Evolutionary conservation across 257 asterid species (phyloP).

Genomic region (Solanum sejunctum): DNA sequence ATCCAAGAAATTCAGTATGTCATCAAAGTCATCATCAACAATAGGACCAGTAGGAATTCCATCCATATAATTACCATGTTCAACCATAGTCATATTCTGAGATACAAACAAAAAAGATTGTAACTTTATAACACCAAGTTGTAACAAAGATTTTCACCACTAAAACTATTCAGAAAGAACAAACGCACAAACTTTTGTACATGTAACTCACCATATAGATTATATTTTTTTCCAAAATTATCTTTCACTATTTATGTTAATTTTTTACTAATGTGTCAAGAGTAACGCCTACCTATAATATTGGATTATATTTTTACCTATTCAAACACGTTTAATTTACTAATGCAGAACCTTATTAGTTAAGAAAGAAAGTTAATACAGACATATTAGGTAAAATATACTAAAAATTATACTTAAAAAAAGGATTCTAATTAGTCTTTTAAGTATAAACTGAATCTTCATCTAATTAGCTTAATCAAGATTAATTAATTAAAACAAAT

Average conservation of each 20-base stretch:
- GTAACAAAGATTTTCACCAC: not conserved
- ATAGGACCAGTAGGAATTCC: constrained; percentile 19
- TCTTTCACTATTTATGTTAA: not conserved
- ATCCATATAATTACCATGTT: constrained; percentile 29
- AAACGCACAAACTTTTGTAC: not conserved
- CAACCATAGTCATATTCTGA: constrained; percentile 43
- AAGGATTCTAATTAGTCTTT: constrained; percentile 14
- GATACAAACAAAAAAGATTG: not conserved
- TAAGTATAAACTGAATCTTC: not conserved
- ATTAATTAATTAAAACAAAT: not conserved
- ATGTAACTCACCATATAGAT: not conserved
- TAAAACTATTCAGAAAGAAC: not conserved
- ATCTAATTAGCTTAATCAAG: not conserved
- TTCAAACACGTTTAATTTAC: not conserved
- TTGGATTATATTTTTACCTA: not conserved
- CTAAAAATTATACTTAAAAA: constrained; percentile 9
- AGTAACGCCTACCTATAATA: not conserved
- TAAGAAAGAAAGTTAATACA: constrained; percentile 1
- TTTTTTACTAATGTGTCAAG: not conserved
- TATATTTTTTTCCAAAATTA: not conserved
- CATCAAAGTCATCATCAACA: constrained; percentile 29
- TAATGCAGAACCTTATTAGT: not conserved
- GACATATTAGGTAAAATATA: not conserved
- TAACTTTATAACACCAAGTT: not conserved
- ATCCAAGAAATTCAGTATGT: constrained; percentile 39